These are phyloP conservation scores for Eutrema yunnanense DNA, from an alignment of 345 rosid species.

Conservation along the genomic window DNA sequence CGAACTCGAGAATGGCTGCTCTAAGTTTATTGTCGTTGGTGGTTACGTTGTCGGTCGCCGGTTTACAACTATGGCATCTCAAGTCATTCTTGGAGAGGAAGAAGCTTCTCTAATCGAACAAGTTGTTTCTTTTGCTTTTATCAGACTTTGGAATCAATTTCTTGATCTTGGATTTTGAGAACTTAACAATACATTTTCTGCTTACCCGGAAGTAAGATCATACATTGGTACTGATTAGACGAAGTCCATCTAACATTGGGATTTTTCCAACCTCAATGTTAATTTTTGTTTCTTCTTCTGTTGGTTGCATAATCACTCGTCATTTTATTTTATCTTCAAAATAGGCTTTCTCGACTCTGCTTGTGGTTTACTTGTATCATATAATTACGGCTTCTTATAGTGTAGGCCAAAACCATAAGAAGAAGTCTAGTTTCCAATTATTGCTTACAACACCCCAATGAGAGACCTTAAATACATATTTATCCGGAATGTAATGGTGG, in stretches of 20 bases:
- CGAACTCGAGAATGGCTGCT: constrained; percentile 71
- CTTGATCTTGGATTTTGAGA: background rate
- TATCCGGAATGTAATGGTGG: background rate
- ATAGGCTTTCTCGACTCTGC: background rate
- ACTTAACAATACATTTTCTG: background rate
- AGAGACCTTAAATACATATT: background rate
- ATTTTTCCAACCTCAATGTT: too few species aligned
- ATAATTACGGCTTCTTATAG: background rate
- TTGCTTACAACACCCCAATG: background rate
- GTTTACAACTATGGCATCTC: constrained; percentile 87
- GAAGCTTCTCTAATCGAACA: constrained; percentile 37
- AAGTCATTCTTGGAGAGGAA: constrained; percentile 86
- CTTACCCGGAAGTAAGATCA: background rate
- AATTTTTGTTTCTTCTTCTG: background rate
- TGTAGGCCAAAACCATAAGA: background rate
- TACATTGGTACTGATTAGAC: background rate
- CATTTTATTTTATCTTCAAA: background rate
- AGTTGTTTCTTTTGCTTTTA: background rate
- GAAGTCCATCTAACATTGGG: too few species aligned
- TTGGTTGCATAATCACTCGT: background rate
- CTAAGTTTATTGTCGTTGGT: constrained; percentile 59
- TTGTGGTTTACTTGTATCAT: background rate
- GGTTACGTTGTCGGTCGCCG: constrained; percentile 70
- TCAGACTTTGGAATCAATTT: background rate
- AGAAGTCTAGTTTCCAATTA: background rate